Evolutionary conservation across 108 stramenopile species (phyloP), one percentile per base, ranked within the genome.

Genomic region (Pseudonitzschia multistriata): DNA sequence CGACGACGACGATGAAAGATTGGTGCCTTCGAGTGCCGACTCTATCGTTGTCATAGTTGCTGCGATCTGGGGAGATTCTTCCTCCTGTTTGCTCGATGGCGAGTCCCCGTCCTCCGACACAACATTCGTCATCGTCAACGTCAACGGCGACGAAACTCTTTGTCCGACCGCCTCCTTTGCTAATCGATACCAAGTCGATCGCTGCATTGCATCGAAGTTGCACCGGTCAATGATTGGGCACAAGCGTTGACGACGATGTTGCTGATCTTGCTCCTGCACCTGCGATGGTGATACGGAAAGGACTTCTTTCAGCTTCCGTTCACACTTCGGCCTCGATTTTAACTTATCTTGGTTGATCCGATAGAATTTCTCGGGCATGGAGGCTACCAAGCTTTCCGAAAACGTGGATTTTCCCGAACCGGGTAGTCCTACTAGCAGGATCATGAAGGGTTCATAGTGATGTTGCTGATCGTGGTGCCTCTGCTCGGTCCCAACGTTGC

Each of bases 341-440:
- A 90, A 63, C 61, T 76, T 28, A 49, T 90, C 89, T 70, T 90
- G 89, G 70, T 82, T 87, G 68, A 90, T 62, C 15, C 85, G 81
- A n/a, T 70, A 76, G 68, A 78, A 90, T 67, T 71, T 79, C 47
- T 63, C 47, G 13, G 83, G 81, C 74, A 64, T 78, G 56, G 67
- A 74, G 21, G 76, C 50, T 21, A 78, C 77, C 56, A 89, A 45
- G 8, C 53, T 50, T 7, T 54, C 49, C n/a, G 86, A 74, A 56
- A 90, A 84, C 0, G 80, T 82, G 0, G 85, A 83, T 64, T 90
- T 90, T 21, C 89, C 89, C 31, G 71, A 79, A 1, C 89, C 89
- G 5, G 89, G 89, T 1, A 88, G 61, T 33, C 89, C 89, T 5
- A 85, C 80, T 0, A 88, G 66, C 10, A 88, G 27, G 0, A 90